A percentile compares a stretch with the other conserved stretches of the same genome.
These are phyloP conservation scores for Zoysia pacifica DNA, from an alignment of 176 grass and related monocot species.

Conservation along the genomic window DNA sequence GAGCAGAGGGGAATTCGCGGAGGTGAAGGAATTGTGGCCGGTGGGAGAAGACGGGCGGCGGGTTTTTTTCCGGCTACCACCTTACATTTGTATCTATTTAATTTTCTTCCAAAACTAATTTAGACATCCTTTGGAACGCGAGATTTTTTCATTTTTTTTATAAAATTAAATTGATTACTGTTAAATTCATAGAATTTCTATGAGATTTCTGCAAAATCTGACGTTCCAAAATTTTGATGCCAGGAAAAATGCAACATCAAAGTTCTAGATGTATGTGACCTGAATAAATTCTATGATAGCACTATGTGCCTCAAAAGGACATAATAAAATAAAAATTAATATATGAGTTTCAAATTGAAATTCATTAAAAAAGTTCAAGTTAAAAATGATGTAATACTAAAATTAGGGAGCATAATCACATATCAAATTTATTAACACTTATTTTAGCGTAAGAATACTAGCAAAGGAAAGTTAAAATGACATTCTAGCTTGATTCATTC, in stretches of 20 bases:
- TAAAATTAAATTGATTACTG: no score
- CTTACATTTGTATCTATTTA: not conserved
- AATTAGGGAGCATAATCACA: not conserved
- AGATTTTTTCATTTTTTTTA: no score
- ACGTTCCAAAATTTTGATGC: no score
- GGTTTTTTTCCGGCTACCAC: constrained; percentile 20
- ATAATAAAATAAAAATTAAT: no score
- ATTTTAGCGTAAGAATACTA: not conserved
- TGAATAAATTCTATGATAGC: no score
- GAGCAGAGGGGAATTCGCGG: constrained; percentile 9
- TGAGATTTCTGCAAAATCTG: no score
- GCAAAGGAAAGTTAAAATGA: not conserved
- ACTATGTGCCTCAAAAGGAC: no score
- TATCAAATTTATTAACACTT: not conserved
- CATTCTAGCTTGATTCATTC: not conserved
- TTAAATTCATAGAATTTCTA: no score
- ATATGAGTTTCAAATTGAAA: no score
- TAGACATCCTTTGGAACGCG: not conserved
- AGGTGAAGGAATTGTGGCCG: not conserved
- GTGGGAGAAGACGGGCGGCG: constrained; percentile 10
- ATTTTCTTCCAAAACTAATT: no score
- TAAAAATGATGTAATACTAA: not conserved
- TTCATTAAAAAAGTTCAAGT: not conserved
- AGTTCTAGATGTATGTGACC: no score
- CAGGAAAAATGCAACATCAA: no score